Base-by-base conservation (phyloP, 2,329 filamentous ascomycete species). In the Colletotrichum magnum region DNA sequence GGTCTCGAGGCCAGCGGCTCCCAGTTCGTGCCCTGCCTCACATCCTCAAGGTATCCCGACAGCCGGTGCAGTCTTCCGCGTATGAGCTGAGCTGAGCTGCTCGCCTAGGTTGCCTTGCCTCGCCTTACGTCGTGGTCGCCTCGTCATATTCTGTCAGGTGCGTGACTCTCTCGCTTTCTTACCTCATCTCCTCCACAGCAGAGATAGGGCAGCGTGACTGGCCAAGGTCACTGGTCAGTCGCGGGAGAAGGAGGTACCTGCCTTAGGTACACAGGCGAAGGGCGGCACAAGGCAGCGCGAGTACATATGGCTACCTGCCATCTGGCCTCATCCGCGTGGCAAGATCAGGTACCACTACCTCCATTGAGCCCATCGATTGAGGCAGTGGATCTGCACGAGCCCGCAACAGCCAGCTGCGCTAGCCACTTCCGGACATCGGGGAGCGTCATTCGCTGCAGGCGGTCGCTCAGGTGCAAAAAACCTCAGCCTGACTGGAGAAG, bases 381-480 rank as follows among this genome's bases (percentile, higher is more conserved):
- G 48, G 64, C 52, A 68, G 68, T 62, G 58, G 64, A 62, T 70
- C 68, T 70, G 58, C 68, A 58, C 48, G 21, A 43, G 15, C 53
- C 68, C 64, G 64, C 57, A 41, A 36, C 43, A 36, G 36, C 51
- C 26, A 26, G 21, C 13, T 1, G 24, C 64, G 48, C 64, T 69
- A 70, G n/a, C 68, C 41, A 1, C 2, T 53, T 58, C 36, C 64
- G 58, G 58, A 24, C 4, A 12, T 10, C 16, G 28, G 58, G 58
- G 58, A 26, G 58, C 47, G 68, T 59, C 58, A 70, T 70, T 70
- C 68, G 68, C 68, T 70, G 68, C 68, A 69, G 68, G 36, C 68
- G 68, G 64, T 70, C 28, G 58, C 53, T 64, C 64, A 54, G 67
- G 18, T 64, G 57, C 50, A 62, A 53, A 36, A 69, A 62, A 64